Evolutionary conservation across 352 stramenopile species (phyloP).

Genomic region (Pythium graminicola): DNA sequence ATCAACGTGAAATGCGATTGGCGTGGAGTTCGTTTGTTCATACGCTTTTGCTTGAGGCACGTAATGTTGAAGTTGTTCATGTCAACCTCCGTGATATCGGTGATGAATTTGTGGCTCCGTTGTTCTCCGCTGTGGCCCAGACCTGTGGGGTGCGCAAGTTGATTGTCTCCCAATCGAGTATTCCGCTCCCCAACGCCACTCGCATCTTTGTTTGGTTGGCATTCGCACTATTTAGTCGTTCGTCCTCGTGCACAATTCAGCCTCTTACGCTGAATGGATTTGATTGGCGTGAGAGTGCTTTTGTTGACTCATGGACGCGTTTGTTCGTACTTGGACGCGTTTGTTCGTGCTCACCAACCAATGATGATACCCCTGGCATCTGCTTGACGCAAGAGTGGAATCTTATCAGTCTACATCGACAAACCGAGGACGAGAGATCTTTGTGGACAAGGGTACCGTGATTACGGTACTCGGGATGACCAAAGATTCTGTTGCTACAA

Average conservation of each 20-base stretch:
- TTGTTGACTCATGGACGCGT: not conserved
- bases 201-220: not conserved
- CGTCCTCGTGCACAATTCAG: not conserved
- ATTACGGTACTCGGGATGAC: not conserved
- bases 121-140: conserved; percentile 2
- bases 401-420: not conserved
- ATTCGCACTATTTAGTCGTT: not conserved
- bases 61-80: not conserved
- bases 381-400: not conserved
- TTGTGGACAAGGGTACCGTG: not conserved
- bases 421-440: not conserved
- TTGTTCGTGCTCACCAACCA: not conserved
- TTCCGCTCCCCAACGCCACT: not conserved
- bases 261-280: not conserved
- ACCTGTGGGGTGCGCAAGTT: not conserved
- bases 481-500: not conserved
- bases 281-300: not conserved
- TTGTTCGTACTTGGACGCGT: no score
- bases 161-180: not conserved
- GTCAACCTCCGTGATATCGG: not conserved
- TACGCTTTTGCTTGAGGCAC: not conserved
- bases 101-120: conserved; percentile 1
- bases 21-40: conserved; percentile 3
- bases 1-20: not conserved
- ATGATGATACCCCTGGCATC: not conserved